phyloP scores from a whole-genome alignment of 371 early-diverging fungal species.

The Rhizopus microsporus region DNA sequence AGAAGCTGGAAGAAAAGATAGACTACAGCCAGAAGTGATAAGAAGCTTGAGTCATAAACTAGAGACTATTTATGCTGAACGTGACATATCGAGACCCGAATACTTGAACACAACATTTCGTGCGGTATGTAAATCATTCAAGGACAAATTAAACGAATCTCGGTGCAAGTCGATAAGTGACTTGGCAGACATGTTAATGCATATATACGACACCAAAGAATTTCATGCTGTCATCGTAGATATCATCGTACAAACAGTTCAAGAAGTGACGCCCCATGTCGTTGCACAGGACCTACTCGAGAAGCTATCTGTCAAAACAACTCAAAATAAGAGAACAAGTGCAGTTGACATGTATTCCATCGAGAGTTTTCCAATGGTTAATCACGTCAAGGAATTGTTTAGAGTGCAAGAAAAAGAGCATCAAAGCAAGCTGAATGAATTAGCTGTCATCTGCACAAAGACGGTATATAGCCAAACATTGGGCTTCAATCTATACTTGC shows the following conservation, averaged over 20 bases:
- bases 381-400: constrained; percentile 29
- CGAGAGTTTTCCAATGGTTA: constrained; percentile 28
- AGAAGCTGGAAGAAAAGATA: constrained; percentile 30
- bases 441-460: constrained; percentile 30
- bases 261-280: constrained; percentile 39
- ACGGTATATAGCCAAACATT: constrained; percentile 20
- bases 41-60: constrained; percentile 32
- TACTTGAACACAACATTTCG: constrained; percentile 32
- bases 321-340: not conserved
- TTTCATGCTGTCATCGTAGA: not conserved
- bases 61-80: constrained; percentile 35
- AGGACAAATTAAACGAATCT: constrained; percentile 30
- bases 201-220: no score
- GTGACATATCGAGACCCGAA: constrained; percentile 27
- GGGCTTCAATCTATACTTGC: not conserved
- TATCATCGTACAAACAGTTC: constrained; percentile 36
- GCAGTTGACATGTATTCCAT: not conserved
- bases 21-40: constrained; percentile 42
- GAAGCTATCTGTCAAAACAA: constrained; percentile 7
- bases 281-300: constrained; percentile 47
- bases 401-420: constrained; percentile 26
- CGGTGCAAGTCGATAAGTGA: not conserved
- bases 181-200: no score
- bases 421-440: constrained; percentile 19
- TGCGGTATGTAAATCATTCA: constrained; percentile 23